phyloP scores from a whole-genome alignment of 2,329 filamentous ascomycete species.

The Dichotomopilus funicola region DNA sequence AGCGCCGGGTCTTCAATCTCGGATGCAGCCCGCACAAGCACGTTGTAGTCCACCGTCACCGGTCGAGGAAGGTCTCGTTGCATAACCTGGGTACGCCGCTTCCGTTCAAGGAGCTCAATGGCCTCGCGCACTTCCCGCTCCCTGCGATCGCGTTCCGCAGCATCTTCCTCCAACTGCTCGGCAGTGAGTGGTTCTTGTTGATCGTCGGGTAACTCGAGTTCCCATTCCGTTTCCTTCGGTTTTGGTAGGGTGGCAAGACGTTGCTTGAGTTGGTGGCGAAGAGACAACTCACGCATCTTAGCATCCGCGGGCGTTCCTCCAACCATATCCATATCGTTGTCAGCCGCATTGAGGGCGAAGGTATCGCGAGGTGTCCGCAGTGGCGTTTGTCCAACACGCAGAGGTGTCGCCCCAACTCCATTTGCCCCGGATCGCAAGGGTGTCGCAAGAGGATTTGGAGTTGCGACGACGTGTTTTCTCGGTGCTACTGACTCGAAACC shows the following conservation, averaged over 20 bases:
- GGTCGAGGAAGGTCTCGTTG: slow-evolving; percentile 79
- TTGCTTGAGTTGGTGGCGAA: slow-evolving; percentile 61
- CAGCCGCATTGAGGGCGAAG: slow-evolving; percentile 72
- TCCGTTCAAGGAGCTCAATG: slow-evolving; percentile 63
- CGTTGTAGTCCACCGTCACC: slow-evolving; percentile 61
- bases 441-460: slow-evolving; percentile 91
- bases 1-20: slow-evolving; percentile 57
- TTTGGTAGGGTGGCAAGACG: slow-evolving; percentile 80
- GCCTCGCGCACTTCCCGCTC: slow-evolving; percentile 69
- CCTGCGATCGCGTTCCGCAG: slow-evolving; percentile 70
- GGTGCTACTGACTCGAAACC: slow-evolving; percentile 83
- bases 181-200: slow-evolving; percentile 50
- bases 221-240: slow-evolving; percentile 90
- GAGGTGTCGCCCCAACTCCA: slow-evolving; percentile 62
- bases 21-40: slow-evolving; percentile 58
- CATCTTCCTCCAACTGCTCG: slow-evolving; percentile 51
- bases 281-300: slow-evolving; percentile 60
- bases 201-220: slow-evolving; percentile 85
- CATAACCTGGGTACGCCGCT: slow-evolving; percentile 83
- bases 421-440: slow-evolving; percentile 62
- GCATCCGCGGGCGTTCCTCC: slow-evolving; percentile 73
- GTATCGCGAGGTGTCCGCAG: slow-evolving; percentile 83
- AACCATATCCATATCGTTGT: slow-evolving; percentile 58
- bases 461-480: slow-evolving; percentile 73
- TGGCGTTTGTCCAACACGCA: slow-evolving; percentile 70